phyloP scores from a whole-genome alignment of 2,329 filamentous ascomycete genomes.

The Tolypocladium sp. region DNA sequence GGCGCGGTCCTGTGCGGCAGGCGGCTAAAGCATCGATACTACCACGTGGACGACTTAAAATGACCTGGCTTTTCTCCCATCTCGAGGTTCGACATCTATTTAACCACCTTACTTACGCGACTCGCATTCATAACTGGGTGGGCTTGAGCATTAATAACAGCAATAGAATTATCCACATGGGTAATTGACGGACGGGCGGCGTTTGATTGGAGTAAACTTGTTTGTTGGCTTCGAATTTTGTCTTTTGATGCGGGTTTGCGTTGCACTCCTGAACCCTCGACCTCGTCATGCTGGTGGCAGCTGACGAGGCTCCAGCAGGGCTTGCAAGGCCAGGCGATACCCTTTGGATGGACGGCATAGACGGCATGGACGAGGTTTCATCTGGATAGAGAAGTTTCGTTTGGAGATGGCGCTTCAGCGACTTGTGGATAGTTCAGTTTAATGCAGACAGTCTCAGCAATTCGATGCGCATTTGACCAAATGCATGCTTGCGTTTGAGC shows the following conservation, averaged over 20 bases:
- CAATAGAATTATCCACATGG: neutral
- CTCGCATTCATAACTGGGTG: neutral
- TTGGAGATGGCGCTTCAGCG: neutral
- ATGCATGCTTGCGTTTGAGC: neutral
- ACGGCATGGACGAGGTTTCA: neutral
- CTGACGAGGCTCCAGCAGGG: neutral
- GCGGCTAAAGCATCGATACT: neutral
- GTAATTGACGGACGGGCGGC: neutral
- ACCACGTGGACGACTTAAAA: neutral
- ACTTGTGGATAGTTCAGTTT: neutral
- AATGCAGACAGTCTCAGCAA: neutral
- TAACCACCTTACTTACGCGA: neutral
- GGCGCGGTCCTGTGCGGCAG: neutral
- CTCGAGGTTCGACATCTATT: neutral
- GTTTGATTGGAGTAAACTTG: neutral
- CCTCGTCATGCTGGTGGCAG: neutral
- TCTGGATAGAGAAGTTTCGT: neutral
- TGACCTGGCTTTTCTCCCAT: neutral
- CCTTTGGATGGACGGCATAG: neutral
- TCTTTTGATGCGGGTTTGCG: neutral
- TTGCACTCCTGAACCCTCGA: neutral
- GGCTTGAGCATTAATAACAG: constrained; percentile 1
- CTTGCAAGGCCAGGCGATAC: neutral
- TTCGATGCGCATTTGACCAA: neutral
- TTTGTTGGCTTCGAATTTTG: neutral